Evolutionary conservation across 2,329 filamentous ascomycete genomes (phyloP).

Genomic region (Xylariaceae sp.): DNA sequence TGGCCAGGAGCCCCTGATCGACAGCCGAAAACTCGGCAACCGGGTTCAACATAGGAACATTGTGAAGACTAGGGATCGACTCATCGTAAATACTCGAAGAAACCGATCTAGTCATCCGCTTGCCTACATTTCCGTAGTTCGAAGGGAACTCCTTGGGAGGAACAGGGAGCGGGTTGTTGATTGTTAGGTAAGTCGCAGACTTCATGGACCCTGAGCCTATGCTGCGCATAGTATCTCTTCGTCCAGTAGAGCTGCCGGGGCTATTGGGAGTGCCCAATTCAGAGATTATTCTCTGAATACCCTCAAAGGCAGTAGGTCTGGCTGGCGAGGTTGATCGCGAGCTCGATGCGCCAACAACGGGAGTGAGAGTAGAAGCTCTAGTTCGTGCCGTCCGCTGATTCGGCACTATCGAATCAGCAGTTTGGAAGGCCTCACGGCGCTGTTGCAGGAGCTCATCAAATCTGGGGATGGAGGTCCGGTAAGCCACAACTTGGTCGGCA

Average conservation of each 20-base stretch:
- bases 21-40: conserved; percentile 57
- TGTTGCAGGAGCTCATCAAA: conserved; percentile 68
- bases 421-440: conserved; percentile 59
- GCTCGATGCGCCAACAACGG: conserved; percentile 39
- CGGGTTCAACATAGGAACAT: conserved; percentile 44
- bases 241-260: conserved; percentile 45
- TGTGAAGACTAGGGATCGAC: conserved; percentile 25
- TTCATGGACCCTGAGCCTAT: conserved; percentile 27
- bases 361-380: conserved; percentile 24
- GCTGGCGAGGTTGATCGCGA: conserved; percentile 47
- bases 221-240: conserved; percentile 40
- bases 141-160: conserved; percentile 41
- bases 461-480: conserved; percentile 59
- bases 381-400: conserved; percentile 32
- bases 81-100: conserved; percentile 37
- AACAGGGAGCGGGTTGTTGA: conserved; percentile 34
- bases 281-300: conserved; percentile 57
- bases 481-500: conserved; percentile 56
- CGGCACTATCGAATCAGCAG: conserved; percentile 46
- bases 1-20: conserved; percentile 56
- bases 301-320: conserved; percentile 52
- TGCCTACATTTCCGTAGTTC: conserved; percentile 35
- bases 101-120: conserved; percentile 34
- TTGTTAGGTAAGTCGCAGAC: conserved; percentile 28
- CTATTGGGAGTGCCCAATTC: conserved; percentile 53